phyloP scores from a whole-genome alignment of 1,284 basidiomycete genomes.

The Trametes sp. region DNA sequence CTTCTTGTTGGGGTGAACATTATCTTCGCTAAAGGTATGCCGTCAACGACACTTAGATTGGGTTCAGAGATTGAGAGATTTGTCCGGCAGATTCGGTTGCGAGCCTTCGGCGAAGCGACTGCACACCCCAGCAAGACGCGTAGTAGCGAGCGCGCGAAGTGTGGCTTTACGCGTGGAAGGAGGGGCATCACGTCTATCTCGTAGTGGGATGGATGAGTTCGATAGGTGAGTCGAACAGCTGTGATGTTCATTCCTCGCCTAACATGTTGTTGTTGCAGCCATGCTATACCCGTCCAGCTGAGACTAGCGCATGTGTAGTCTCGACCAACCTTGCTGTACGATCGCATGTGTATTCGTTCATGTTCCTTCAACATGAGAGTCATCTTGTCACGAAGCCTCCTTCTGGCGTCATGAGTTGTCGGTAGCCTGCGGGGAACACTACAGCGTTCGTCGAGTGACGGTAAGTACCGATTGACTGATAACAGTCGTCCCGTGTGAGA shows the following conservation, averaged over 20 bases:
- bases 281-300: not conserved
- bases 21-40: slow-evolving; percentile 59
- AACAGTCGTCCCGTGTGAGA: too few relatives aligned
- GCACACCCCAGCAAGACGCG: slow-evolving; percentile 71
- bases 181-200: slow-evolving; percentile 35
- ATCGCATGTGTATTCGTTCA: not conserved
- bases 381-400: not conserved
- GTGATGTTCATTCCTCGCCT: not conserved
- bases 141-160: slow-evolving; percentile 74
- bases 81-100: slow-evolving; percentile 35
- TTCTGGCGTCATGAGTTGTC: not conserved
- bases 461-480: too few relatives aligned
- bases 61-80: slow-evolving; percentile 25
- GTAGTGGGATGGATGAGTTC: not conserved
- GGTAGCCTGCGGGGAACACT: not conserved
- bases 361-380: not conserved
- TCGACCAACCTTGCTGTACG: not conserved
- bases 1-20: slow-evolving; percentile 73
- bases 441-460: not conserved
- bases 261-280: not conserved
- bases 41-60: slow-evolving; percentile 24
- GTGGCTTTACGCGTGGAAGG: slow-evolving; percentile 70
- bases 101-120: slow-evolving; percentile 59
- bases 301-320: not conserved
- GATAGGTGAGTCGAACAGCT: not conserved